A percentile compares a stretch with the other conserved stretches of the same genome.
Evolutionary conservation across 257 asterid species (phyloP).

Genomic region (Parsonsia alboflavescens): DNA sequence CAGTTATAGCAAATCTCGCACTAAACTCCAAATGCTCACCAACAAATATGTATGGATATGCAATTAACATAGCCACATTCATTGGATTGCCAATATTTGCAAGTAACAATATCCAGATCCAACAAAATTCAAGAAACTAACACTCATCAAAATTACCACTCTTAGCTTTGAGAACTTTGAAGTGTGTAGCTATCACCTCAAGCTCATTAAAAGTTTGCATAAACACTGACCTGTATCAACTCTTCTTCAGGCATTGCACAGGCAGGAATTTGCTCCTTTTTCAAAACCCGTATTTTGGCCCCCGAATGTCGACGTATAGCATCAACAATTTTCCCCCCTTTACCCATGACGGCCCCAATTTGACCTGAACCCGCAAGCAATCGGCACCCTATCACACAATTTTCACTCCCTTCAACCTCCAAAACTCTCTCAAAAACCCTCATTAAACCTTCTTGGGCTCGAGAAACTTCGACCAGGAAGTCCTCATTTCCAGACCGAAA

Average conservation of each 20-base stretch:
- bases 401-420: constrained; percentile 38
- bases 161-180: neutral
- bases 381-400: constrained; percentile 37
- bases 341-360: constrained; percentile 50
- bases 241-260: constrained; percentile 45
- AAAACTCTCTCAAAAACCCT: constrained; percentile 55
- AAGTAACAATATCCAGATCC: neutral
- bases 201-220: neutral
- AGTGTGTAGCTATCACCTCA: neutral
- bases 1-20: neutral
- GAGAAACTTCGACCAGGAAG: constrained; percentile 32
- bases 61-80: neutral
- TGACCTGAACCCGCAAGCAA: constrained; percentile 35
- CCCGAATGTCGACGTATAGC: constrained; percentile 40
- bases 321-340: constrained; percentile 40
- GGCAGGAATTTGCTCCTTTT: constrained; percentile 40
- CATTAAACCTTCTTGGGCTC: constrained; percentile 52
- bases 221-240: constrained; percentile 45
- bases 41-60: neutral
- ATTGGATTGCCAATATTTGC: neutral
- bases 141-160: neutral
- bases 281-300: constrained; percentile 43
- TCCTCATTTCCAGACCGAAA: constrained; percentile 15
- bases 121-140: neutral
- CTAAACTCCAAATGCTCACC: neutral